phyloP scores from a whole-genome alignment of 2,329 filamentous ascomycete genomes.

The Fusarium fujikuroi region DNA sequence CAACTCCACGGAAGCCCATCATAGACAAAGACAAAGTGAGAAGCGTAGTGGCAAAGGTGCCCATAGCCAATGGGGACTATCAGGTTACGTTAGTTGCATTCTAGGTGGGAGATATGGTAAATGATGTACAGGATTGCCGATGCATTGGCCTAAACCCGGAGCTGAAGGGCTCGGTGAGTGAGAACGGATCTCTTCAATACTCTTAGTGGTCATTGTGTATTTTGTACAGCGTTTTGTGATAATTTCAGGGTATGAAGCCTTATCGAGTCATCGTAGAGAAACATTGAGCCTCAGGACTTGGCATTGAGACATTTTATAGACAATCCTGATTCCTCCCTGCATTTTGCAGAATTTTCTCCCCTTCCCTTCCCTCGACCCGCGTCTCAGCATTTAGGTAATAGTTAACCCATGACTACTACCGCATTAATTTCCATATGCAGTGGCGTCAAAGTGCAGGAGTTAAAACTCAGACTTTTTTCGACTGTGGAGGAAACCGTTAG shows the following conservation, averaged over 20 bases:
- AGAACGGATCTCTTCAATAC: constrained; percentile 17
- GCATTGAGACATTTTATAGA: constrained; percentile 13
- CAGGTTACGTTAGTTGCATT: neutral
- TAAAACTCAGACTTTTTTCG: constrained; percentile 5
- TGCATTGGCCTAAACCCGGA: neutral
- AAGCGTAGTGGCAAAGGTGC: constrained; percentile 45
- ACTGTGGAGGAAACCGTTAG: constrained; percentile 26
- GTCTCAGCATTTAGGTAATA: constrained; percentile 25
- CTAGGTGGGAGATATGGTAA: accelerated
- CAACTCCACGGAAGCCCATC: constrained; percentile 46
- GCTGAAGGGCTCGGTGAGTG: neutral
- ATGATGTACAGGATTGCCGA: constrained; percentile 23
- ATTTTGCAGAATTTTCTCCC: neutral
- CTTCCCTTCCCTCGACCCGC: neutral
- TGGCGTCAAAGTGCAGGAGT: constrained; percentile 8
- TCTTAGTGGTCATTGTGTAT: constrained; percentile 1
- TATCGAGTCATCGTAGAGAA: neutral
- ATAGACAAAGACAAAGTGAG: constrained; percentile 43
- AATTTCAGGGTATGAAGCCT: neutral
- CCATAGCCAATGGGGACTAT: constrained; percentile 43
- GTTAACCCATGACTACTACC: constrained; percentile 7
- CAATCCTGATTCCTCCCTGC: neutral
- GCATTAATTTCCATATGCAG: neutral
- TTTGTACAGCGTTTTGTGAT: neutral
- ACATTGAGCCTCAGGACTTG: neutral